These are phyloP conservation scores for Fusarium verrucosum DNA, from an alignment of 2,329 filamentous ascomycete genomes.

Conservation along the genomic window DNA sequence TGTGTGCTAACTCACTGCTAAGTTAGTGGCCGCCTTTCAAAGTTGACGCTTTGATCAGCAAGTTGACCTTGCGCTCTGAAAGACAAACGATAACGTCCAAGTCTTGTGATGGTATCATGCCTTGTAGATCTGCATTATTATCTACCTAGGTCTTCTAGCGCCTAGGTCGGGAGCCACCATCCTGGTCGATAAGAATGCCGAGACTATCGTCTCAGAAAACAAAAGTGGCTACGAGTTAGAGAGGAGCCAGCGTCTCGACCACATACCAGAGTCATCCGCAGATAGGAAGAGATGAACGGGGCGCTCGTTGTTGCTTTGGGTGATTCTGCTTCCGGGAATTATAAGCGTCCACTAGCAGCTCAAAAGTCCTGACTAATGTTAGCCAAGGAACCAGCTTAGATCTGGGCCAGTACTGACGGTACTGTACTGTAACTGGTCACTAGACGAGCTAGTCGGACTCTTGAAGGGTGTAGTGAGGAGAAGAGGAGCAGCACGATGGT, in stretches of 20 bases:
- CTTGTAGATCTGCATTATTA: background rate
- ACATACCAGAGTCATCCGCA: slow-evolving; percentile 30
- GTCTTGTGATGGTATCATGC: background rate
- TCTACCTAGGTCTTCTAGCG: too few species aligned
- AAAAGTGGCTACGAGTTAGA: slow-evolving; percentile 8
- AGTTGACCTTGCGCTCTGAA: background rate
- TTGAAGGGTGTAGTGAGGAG: background rate
- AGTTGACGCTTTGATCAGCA: slow-evolving; percentile 1
- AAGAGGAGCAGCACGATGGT: background rate
- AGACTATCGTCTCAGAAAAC: background rate
- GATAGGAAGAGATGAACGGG: background rate
- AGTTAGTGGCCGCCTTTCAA: slow-evolving; percentile 1
- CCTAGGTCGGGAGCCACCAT: background rate
- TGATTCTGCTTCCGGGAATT: slow-evolving; percentile 36
- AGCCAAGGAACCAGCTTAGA: slow-evolving; percentile 11
- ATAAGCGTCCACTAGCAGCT: slow-evolving; percentile 11
- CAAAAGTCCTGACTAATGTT: slow-evolving; percentile 5
- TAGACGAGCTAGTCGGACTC: too few species aligned
- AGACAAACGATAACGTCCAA: background rate
- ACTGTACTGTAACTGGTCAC: slow-evolving; percentile 6
- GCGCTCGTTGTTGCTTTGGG: slow-evolving; percentile 21
- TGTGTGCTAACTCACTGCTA: background rate
- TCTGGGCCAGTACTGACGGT: background rate
- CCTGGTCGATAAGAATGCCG: background rate
- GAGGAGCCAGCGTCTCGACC: background rate